phyloP scores from a whole-genome alignment of 2,329 filamentous ascomycete genomes.

The Trichoderma hamatum region DNA sequence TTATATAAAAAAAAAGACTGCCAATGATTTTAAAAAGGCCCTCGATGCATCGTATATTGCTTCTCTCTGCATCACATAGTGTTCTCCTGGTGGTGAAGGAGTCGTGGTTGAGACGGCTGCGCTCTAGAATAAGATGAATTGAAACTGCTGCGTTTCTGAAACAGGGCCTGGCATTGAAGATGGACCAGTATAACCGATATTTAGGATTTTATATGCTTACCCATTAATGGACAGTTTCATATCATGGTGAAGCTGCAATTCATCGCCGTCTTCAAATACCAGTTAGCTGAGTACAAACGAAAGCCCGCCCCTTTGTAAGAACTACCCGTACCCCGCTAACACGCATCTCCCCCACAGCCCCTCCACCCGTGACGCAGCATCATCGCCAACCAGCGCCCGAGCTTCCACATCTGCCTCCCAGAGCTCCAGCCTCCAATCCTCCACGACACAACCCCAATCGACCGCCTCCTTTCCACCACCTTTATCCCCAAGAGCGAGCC shows the following conservation, averaged over 20 bases:
- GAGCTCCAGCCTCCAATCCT: conserved; percentile 12
- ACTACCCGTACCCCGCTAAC: background rate
- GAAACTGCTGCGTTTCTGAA: background rate
- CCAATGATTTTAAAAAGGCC: too few species aligned
- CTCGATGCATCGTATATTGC: too few species aligned
- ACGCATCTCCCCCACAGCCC: conserved; percentile 30
- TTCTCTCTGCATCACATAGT: too few species aligned
- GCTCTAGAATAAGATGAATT: background rate
- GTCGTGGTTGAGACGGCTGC: background rate
- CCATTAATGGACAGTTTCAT: background rate
- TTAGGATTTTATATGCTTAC: background rate
- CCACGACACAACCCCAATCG: background rate
- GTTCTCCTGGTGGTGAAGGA: too few species aligned
- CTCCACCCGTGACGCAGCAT: conserved; percentile 41
- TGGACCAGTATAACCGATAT: rapidly evolving
- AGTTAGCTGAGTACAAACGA: background rate
- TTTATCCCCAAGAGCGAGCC: background rate
- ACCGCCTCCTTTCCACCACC: background rate
- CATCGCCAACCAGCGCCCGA: conserved; percentile 28
- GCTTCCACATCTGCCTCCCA: conserved; percentile 22
- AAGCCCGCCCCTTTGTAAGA: background rate
- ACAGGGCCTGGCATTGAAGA: background rate
- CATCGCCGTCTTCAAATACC: background rate
- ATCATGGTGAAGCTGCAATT: background rate
- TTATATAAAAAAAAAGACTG: too few species aligned